phyloP scores from a whole-genome alignment of 2,329 filamentous ascomycete species.

The Sclerotinia trifoliorum region DNA sequence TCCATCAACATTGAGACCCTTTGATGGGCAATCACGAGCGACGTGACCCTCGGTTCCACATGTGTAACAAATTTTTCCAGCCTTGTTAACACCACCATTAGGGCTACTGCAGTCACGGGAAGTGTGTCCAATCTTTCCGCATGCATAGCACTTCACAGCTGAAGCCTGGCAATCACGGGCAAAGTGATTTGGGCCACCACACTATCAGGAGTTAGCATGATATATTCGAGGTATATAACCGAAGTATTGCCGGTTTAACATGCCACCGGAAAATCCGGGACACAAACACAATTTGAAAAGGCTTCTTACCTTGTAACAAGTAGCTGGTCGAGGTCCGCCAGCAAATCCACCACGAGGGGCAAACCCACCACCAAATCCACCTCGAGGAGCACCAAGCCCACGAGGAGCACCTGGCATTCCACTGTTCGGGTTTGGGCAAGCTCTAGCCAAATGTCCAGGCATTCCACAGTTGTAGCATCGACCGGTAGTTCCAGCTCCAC shows the following conservation, averaged over 20 bases:
- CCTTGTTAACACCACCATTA: slow-evolving; percentile 93
- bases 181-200: slow-evolving; percentile 91
- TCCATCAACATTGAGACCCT: slow-evolving; percentile 49
- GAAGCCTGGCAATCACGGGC: slow-evolving; percentile 77
- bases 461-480: slow-evolving; percentile 98
- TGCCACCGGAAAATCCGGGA: not conserved
- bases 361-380: slow-evolving; percentile 63
- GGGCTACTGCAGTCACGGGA: slow-evolving; percentile 47
- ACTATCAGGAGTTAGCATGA: slow-evolving; percentile 38
- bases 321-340: slow-evolving; percentile 66
- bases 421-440: slow-evolving; percentile 75
- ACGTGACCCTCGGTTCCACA: slow-evolving; percentile 96
- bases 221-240: not conserved
- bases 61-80: slow-evolving; percentile 98
- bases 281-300: not conserved
- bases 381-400: slow-evolving; percentile 68
- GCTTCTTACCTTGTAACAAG: slow-evolving; percentile 59
- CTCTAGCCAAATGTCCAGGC: slow-evolving; percentile 86
- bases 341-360: slow-evolving; percentile 72
- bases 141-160: slow-evolving; percentile 79
- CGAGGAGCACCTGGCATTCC: slow-evolving; percentile 53
- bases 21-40: slow-evolving; percentile 74
- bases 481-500: slow-evolving; percentile 74
- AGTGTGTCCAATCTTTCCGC: slow-evolving; percentile 61
- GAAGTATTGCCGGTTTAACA: slow-evolving; percentile 6